phyloP scores from a whole-genome alignment of 75 land plant species.

The Selaginella tamariscina region DNA sequence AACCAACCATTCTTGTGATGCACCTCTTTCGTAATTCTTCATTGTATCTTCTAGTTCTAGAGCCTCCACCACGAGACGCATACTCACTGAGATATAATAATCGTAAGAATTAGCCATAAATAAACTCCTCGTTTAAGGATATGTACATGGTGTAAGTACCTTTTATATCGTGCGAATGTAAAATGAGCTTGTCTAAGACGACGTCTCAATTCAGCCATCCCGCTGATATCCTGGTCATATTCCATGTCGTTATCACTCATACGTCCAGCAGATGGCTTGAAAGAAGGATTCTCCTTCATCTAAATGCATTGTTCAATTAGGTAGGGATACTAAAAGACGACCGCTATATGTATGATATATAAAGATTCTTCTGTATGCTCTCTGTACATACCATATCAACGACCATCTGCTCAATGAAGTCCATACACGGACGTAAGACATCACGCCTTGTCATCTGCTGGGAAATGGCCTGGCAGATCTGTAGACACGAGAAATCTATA shows the following conservation, averaged over 20 bases:
- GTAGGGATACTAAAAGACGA: neutral
- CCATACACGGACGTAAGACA: constrained; percentile 78
- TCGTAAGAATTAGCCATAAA: neutral
- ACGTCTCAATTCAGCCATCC: constrained; percentile 88
- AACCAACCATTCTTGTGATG: constrained; percentile 46
- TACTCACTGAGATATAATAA: constrained; percentile 52
- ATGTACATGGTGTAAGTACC: too few species aligned
- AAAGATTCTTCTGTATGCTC: too few species aligned
- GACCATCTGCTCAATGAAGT: constrained; percentile 83
- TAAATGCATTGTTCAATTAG: constrained; percentile 10
- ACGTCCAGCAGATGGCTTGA: constrained; percentile 94
- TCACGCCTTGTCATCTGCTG: constrained; percentile 96
- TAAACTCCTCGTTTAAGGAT: too few species aligned
- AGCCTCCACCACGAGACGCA: constrained; percentile 72
- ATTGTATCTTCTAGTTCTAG: constrained; percentile 90
- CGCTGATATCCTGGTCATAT: constrained; percentile 90
- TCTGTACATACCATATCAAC: constrained; percentile 74
- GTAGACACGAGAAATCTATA: neutral
- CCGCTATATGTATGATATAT: too few species aligned
- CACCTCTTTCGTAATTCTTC: constrained; percentile 70
- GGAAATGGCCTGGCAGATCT: constrained; percentile 98
- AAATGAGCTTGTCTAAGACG: constrained; percentile 71
- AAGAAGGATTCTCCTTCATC: constrained; percentile 77
- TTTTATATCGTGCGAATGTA: constrained; percentile 82
- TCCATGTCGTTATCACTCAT: constrained; percentile 99